Conservation (phyloP, 1,139 yeast genomes). For the Sugiyamaella pinicola region DNA sequence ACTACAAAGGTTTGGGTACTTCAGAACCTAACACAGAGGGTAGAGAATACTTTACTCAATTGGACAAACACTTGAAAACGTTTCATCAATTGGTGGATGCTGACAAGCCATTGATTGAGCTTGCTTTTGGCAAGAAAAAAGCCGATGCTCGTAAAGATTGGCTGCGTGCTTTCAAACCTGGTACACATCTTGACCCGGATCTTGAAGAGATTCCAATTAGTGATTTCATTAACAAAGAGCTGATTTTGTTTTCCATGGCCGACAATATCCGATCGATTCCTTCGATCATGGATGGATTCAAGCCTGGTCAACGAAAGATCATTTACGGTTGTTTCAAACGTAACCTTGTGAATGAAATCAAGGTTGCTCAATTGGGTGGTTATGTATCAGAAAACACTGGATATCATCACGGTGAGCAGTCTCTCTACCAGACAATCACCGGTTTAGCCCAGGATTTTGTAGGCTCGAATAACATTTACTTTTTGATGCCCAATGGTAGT, state of each 20-base stretch:
- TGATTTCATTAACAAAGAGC: conserved; percentile 92
- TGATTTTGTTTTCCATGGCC: conserved; percentile 93
- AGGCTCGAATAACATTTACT: conserved; percentile 86
- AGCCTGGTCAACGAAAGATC: conserved; percentile 97
- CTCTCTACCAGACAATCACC: conserved; percentile 85
- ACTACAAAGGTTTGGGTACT: conserved; percentile 98
- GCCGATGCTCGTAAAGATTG: conserved; percentile 98
- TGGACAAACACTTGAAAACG: conserved; percentile 82
- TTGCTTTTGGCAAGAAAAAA: conserved; percentile 92
- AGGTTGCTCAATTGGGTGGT: conserved; percentile 90
- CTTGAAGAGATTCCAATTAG: conserved; percentile 79
- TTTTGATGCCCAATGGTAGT: conserved; percentile 88
- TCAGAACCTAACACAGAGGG: conserved; percentile 75
- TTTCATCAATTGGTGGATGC: conserved; percentile 82
- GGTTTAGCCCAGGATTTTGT: conserved; percentile 94
- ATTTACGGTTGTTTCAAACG: conserved; percentile 85
- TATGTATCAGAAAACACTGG: conserved; percentile 88
- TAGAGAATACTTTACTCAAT: conserved; percentile 83
- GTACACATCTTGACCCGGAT: conserved; percentile 88
- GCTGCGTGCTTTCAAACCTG: conserved; percentile 87
- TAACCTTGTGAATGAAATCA: conserved; percentile 74
- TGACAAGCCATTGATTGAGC: conserved; percentile 80
- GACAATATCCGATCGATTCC: conserved; percentile 97
- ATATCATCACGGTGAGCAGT: conserved; percentile 93
- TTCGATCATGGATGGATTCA: conserved; percentile 89